Evolutionary conservation across 352 stramenopile genomes (phyloP).

Genomic region (Elongisporangium senticosum): DNA sequence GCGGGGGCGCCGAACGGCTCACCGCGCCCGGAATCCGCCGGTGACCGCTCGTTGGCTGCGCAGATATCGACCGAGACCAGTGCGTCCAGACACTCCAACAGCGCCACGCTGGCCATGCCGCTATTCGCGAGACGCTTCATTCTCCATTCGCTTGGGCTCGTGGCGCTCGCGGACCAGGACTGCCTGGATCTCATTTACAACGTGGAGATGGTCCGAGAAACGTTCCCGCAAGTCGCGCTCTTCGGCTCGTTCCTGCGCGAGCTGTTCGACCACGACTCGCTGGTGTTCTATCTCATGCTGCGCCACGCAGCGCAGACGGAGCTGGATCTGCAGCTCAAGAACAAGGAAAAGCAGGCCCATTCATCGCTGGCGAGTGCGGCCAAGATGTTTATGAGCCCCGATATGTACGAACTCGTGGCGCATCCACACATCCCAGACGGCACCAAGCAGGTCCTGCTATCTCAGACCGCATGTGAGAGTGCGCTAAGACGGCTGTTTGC

Average conservation of each 20-base stretch:
- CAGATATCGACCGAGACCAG: neutral
- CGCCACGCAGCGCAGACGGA: conserved; percentile 35
- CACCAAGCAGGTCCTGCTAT: conserved; percentile 47
- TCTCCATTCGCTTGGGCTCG: conserved; percentile 40
- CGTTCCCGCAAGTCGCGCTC: conserved; percentile 37
- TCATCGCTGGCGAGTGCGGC: conserved; percentile 25
- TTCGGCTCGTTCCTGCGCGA: conserved; percentile 70
- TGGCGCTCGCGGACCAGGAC: conserved; percentile 61
- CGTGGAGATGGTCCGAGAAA: conserved; percentile 35
- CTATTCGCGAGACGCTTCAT: conserved; percentile 51
- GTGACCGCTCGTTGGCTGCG: neutral
- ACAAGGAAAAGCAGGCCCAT: conserved; percentile 56
- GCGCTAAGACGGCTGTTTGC: conserved; percentile 9
- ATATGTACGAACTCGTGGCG: conserved; percentile 22
- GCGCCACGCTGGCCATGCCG: conserved; percentile 40
- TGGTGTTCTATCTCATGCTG: conserved; percentile 60
- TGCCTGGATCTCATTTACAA: conserved; percentile 70
- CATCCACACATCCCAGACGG: conserved; percentile 55
- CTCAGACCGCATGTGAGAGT: conserved; percentile 26
- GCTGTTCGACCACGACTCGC: conserved; percentile 53
- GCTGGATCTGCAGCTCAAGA: conserved; percentile 46
- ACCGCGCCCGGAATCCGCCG: neutral
- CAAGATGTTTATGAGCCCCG: conserved; percentile 37
- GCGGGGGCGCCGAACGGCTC: neutral
- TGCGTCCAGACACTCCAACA: neutral